Percentiles rank a stretch among this genome's conserved stretches.
phyloP scores from a whole-genome alignment of 2,329 filamentous ascomycete genomes.

The Xylariales sp. region DNA sequence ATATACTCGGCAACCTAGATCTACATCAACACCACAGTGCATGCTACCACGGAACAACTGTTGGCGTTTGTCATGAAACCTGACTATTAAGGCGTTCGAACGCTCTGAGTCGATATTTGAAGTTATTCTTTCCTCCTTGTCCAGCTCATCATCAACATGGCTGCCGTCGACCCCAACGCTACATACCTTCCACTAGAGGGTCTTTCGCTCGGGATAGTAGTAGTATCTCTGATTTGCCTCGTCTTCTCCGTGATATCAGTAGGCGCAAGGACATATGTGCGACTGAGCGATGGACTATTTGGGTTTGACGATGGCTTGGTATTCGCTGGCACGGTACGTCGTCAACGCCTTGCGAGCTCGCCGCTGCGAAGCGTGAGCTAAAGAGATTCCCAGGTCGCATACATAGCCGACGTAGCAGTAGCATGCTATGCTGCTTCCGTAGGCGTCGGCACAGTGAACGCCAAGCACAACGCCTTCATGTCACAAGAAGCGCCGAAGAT shows the following conservation, averaged over 20 bases:
- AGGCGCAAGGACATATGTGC: not conserved
- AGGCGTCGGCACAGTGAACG: conserved; percentile 19
- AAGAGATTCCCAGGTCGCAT: conserved; percentile 8
- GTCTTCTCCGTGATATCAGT: not conserved
- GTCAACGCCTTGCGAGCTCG: not conserved
- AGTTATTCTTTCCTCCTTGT: too few species aligned
- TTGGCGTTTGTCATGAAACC: too few species aligned
- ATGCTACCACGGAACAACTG: too few species aligned
- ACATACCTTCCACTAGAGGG: not conserved
- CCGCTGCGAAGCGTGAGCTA: not conserved
- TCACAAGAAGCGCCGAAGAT: conserved; percentile 15
- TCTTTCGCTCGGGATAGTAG: conserved; percentile 3
- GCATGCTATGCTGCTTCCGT: conserved; percentile 12
- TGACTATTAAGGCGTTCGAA: too few species aligned
- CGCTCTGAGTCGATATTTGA: too few species aligned
- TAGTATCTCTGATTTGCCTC: conserved; percentile 1
- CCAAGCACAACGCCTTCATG: conserved; percentile 19
- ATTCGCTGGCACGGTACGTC: conserved; percentile 1
- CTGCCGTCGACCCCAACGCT: not conserved
- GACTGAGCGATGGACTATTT: not conserved
- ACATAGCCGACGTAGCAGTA: conserved; percentile 11
- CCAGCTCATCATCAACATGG: too few species aligned
- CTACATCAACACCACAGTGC: too few species aligned
- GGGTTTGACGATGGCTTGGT: conserved; percentile 4
- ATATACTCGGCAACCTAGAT: too few species aligned